Conservation (phyloP, 495 filamentous ascomycete genomes). For the Lindgomyces ingoldianus region DNA sequence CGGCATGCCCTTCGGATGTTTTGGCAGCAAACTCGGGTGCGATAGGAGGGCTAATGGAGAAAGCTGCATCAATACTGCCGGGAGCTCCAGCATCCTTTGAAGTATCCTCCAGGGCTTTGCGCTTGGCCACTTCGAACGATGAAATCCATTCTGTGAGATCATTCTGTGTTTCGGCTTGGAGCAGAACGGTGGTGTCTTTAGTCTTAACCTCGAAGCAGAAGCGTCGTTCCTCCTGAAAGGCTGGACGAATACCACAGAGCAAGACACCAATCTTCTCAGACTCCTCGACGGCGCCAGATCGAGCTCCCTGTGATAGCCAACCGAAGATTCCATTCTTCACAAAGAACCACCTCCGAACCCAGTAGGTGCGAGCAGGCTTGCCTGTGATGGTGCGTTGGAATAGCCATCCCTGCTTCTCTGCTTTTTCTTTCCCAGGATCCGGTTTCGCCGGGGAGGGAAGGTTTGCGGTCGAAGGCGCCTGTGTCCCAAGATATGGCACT, state of each 20-base stretch:
- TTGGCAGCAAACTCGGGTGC: constrained; percentile 88
- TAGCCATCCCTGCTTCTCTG: constrained; percentile 94
- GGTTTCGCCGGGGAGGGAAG: constrained; percentile 48
- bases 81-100: constrained; percentile 60
- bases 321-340: constrained; percentile 94
- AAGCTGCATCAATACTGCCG: constrained; percentile 76
- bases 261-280: constrained; percentile 95
- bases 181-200: constrained; percentile 82
- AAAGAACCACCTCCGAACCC: constrained; percentile 93
- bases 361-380: constrained; percentile 82
- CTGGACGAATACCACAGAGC: constrained; percentile 86
- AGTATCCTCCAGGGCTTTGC: constrained; percentile 80
- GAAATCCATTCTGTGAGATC: constrained; percentile 91
- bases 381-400: constrained; percentile 79
- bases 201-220: constrained; percentile 99
- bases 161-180: constrained; percentile 89
- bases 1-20: constrained; percentile 65
- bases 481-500: constrained; percentile 77
- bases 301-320: constrained; percentile 83
- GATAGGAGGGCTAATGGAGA: constrained; percentile 84
- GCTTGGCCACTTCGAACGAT: constrained; percentile 89
- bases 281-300: constrained; percentile 86
- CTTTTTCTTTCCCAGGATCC: constrained; percentile 39
- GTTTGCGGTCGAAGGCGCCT: constrained; percentile 62
- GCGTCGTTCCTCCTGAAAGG: constrained; percentile 86